Base-by-base conservation (phyloP, 139 green algal genomes). In the Coelastrella sp. region DNA sequence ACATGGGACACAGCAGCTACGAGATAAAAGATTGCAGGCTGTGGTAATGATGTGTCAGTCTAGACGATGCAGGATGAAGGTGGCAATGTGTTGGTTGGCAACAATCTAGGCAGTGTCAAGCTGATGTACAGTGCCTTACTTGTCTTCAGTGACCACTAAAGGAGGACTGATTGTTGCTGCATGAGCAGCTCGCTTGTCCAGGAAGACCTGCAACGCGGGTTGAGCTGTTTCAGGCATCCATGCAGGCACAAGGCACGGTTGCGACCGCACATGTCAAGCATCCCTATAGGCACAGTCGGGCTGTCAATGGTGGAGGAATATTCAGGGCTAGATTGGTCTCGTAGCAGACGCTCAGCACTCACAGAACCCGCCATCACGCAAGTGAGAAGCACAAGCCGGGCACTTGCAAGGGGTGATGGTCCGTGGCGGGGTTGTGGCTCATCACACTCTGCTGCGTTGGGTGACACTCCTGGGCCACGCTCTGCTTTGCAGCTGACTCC, bases 331-430 rank as follows among this genome's bases (percentile, higher is more conserved):
- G 3, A 5, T 49, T 49, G 35, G 35, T 49, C 35, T 49, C 35
- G 35, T 49, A 49, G 35, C 35, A 49, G 35, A 49, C 35, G 35
- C 35, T 49, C 35, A 17, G 11, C 12, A 24, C 82, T 87, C 65
- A 87, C 82, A 17, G 65, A 79, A 0, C 22, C 63, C 4, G 65
- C 82, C 58, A 87, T 24, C 7, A 56, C 82, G 15, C 82, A 27
- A 65, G 82, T 58, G 8, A 87, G 25, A 24, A 78, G 59, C 27
- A 87, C 63, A 27, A 87, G 22, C 58, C 82, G 82, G 15, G 61
- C 59, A 49, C 15, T 27, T 4, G 24, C n/a, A 4, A 65, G 8
- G 19, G 78, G 24, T 11, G 68, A 27, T 10, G 68, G 60, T 63
- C 24, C 60, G 24, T 72, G 8, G 35, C 35, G 35, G 35, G 35